A percentile compares a stretch with the other conserved stretches of the same genome.
Conservation (phyloP, 306 rosid genomes). For the Quercus berberidifolia region DNA sequence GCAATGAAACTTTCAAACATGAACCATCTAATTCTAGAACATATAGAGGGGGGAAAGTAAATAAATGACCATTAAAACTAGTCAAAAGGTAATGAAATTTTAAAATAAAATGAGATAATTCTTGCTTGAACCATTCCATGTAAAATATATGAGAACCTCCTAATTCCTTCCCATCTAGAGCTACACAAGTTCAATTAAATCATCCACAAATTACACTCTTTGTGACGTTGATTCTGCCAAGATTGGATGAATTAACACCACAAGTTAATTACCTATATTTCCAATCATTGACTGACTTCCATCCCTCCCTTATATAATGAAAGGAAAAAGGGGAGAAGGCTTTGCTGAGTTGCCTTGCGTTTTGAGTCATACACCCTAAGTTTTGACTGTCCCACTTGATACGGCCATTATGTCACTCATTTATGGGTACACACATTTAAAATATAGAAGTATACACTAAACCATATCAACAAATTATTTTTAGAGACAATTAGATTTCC, state of each 20-base stretch:
- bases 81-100: too few species aligned
- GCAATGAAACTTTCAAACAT: too few species aligned
- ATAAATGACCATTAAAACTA: too few species aligned
- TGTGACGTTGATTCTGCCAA: background rate
- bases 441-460: background rate
- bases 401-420: background rate
- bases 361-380: too few species aligned
- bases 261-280: background rate
- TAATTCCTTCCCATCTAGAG: background rate
- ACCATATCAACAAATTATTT: background rate
- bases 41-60: too few species aligned
- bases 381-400: too few species aligned
- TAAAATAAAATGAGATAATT: background rate
- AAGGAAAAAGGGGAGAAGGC: background rate
- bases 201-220: background rate
- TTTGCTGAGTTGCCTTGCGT: background rate
- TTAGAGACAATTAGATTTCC: background rate
- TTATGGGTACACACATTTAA: background rate
- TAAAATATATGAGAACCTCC: background rate
- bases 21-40: too few species aligned
- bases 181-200: background rate
- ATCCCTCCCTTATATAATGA: background rate
- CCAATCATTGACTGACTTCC: background rate
- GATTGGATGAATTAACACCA: background rate
- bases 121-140: background rate